Evolutionary conservation across 2,329 filamentous ascomycete species (phyloP).

Genomic region (Aureobasidium sp.): DNA sequence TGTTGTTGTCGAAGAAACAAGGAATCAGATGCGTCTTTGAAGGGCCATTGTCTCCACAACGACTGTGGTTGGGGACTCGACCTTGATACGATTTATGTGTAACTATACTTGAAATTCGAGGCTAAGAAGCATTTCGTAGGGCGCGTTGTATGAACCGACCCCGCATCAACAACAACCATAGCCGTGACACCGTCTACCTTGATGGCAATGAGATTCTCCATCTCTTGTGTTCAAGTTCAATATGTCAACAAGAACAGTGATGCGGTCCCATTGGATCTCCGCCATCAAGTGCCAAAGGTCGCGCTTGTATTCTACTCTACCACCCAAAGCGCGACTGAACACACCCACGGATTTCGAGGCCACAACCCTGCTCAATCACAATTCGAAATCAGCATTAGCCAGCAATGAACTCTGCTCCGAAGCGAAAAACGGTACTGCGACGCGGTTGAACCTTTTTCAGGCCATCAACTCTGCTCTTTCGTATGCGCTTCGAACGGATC

Average conservation of each 20-base stretch:
- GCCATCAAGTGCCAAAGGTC: not conserved
- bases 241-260: not conserved
- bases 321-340: slow-evolving; percentile 61
- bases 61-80: not conserved
- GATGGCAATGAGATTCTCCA: not conserved
- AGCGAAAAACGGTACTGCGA: slow-evolving; percentile 49
- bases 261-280: not conserved
- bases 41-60: not conserved
- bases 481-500: slow-evolving; percentile 73
- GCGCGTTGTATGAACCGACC: not conserved
- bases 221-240: not conserved
- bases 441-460: slow-evolving; percentile 88
- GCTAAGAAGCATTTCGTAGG: not conserved
- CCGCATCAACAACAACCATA: not conserved
- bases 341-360: slow-evolving; percentile 79
- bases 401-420: slow-evolving; percentile 60
- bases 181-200: not conserved
- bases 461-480: slow-evolving; percentile 86
- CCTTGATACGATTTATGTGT: not conserved
- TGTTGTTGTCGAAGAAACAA: not conserved
- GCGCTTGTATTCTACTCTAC: slow-evolving; percentile 44
- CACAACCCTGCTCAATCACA: slow-evolving; percentile 75
- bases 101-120: not conserved
- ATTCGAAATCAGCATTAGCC: slow-evolving; percentile 61
- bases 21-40: not conserved